Evolutionary conservation across 2,329 filamentous ascomycete species (phyloP), one percentile per base, ranked within the genome.

Genomic region (Aspergillus puulaauensis): DNA sequence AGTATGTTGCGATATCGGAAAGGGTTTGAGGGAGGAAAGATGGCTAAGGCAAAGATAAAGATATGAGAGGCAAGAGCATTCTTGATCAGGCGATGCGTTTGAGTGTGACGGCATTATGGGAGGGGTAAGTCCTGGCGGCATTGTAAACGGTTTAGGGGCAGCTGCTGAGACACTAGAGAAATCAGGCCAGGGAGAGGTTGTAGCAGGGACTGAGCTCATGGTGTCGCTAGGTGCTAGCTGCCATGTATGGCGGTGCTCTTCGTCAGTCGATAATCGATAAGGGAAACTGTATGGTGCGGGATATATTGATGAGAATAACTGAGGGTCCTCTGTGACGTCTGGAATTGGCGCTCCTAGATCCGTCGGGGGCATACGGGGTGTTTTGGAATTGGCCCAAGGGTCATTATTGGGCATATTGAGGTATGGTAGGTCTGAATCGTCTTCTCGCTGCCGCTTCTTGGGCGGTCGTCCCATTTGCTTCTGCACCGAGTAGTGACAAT

Each of bases 401-500:
- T 63, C 64, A 56, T 58, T 61, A 15, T 46, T 45, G 15, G 62
- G 39, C 11, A 64, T 50, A 23, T 51, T 54, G 44, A 62, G 59
- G 24, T 59, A 45, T 14, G 64, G 58, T 17, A 52, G 39, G 37
- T 62, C 61, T n/a, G 72, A 65, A 7, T 73, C 66, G 9, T 74
- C 69, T 39, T 70, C 65, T 40, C 69, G 66, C 40, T 67, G 64
- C 50, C 71, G 71, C 59, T 73, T 77, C 68, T 78, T 79, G 19
- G 75, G 75, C 1, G 78, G 78, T 15, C 78, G 70, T 24, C 78
- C 78, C 78, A 80, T 80, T 60, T 75, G 77, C 62, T 80, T 80
- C 63, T 80, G 78, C 54, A 73, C 63, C 4, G 78, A 80, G 63
- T 80, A 80, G 55, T 78, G 73, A 60, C 78, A 80, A 50, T 54